phyloP scores from a whole-genome alignment of 2,329 filamentous ascomycete genomes.

The Penicillium aurantiogriseum region DNA sequence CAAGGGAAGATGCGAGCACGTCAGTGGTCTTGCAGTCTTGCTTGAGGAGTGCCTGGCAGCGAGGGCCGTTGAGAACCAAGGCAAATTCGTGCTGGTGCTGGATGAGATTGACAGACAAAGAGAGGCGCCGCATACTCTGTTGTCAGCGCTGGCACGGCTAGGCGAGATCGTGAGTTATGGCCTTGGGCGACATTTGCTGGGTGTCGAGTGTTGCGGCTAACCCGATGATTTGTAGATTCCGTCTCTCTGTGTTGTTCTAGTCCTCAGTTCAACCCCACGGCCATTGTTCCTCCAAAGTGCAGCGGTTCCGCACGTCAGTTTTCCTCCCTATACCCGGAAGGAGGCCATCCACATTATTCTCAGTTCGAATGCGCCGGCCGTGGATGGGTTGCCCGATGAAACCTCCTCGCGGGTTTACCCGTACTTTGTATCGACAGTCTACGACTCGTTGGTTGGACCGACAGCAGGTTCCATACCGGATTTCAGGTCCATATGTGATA shows the following conservation, averaged over 20 bases:
- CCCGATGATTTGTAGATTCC: constrained; percentile 61
- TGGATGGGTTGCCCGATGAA: constrained; percentile 31
- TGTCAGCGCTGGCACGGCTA: constrained; percentile 77
- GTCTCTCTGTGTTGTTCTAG: constrained; percentile 71
- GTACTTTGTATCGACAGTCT: constrained; percentile 78
- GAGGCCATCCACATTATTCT: constrained; percentile 77
- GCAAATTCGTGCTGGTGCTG: constrained; percentile 76
- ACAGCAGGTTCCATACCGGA: constrained; percentile 75
- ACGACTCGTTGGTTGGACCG: constrained; percentile 79
- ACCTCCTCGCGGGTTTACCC: constrained; percentile 45
- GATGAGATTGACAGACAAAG: constrained; percentile 84
- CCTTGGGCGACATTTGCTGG: not conserved
- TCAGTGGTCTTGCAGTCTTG: constrained; percentile 73
- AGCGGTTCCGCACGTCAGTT: constrained; percentile 73
- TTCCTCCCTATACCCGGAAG: constrained; percentile 77
- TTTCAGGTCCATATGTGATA: constrained; percentile 67
- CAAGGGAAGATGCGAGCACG: constrained; percentile 70
- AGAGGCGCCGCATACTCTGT: constrained; percentile 73
- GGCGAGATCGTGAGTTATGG: constrained; percentile 67
- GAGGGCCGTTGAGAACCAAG: constrained; percentile 29
- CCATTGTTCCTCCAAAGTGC: constrained; percentile 68
- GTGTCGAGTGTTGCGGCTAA: constrained; percentile 1
- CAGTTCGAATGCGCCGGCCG: constrained; percentile 47
- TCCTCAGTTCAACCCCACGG: constrained; percentile 67
- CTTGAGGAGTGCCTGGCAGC: constrained; percentile 51